Evolutionary conservation across 2,329 filamentous ascomycete species (phyloP).

Genomic region (Phyllosticta citribraziliensis): DNA sequence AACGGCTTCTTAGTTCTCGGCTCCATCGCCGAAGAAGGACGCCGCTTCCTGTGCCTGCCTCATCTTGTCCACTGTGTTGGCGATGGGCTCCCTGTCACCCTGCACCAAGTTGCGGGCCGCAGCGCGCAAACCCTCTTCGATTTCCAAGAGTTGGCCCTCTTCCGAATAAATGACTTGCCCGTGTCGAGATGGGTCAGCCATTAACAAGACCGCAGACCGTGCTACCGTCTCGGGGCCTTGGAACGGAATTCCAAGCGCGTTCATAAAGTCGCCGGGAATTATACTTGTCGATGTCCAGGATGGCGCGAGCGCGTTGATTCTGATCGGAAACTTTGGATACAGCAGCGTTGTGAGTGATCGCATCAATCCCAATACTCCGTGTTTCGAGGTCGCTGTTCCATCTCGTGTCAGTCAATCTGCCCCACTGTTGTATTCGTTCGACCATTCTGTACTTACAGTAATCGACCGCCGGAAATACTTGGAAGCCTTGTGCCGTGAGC

Average conservation of each 20-base stretch:
- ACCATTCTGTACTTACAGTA: slow-evolving; percentile 17
- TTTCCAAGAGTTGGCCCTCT: slow-evolving; percentile 18
- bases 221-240: slow-evolving; percentile 20
- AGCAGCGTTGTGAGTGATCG: slow-evolving; percentile 18
- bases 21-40: neutral
- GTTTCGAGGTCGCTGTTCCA: slow-evolving; percentile 22
- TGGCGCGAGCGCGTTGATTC: slow-evolving; percentile 25
- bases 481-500: slow-evolving; percentile 13
- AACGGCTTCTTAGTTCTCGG: neutral
- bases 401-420: neutral
- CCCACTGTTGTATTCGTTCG: too few species aligned
- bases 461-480: slow-evolving; percentile 18
- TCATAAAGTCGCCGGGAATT: slow-evolving; percentile 12
- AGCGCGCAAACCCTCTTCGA: slow-evolving; percentile 18
- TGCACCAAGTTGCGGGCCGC: neutral
- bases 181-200: slow-evolving; percentile 19
- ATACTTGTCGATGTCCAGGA: slow-evolving; percentile 24
- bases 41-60: neutral
- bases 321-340: slow-evolving; percentile 19
- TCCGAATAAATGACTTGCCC: slow-evolving; percentile 21
- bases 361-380: slow-evolving; percentile 23
- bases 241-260: slow-evolving; percentile 14
- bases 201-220: slow-evolving; percentile 17
- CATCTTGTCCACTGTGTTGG: neutral
- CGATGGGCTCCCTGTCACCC: neutral